Conservation (phyloP, 2,329 filamentous ascomycete species). For the Fusarium napiforme region DNA sequence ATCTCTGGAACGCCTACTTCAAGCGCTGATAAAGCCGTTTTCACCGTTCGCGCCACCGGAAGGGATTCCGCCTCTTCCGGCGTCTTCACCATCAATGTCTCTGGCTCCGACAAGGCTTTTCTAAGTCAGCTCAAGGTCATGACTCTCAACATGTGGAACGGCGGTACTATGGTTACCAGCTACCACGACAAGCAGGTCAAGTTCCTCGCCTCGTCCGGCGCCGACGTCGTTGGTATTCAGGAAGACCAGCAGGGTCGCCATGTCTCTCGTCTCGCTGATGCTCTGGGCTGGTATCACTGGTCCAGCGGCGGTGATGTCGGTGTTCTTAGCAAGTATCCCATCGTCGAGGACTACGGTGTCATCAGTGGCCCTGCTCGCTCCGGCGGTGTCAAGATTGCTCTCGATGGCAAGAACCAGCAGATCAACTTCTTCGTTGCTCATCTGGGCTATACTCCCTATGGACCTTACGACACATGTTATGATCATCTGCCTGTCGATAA, state of each 20-base stretch:
- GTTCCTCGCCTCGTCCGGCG: constrained; percentile 47
- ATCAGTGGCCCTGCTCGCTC: constrained; percentile 34
- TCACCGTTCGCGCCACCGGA: constrained; percentile 46
- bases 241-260: constrained; percentile 48
- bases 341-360: constrained; percentile 46
- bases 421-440: constrained; percentile 53
- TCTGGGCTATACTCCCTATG: constrained; percentile 53
- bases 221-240: constrained; percentile 54
- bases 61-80: constrained; percentile 43
- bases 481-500: constrained; percentile 47
- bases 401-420: constrained; percentile 48
- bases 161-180: constrained; percentile 50
- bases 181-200: constrained; percentile 54
- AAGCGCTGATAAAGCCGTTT: constrained; percentile 26
- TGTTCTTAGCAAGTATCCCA: constrained; percentile 54
- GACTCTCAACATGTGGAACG: constrained; percentile 55
- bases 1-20: constrained; percentile 50
- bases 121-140: constrained; percentile 51
- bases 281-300: constrained; percentile 54
- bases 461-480: constrained; percentile 58
- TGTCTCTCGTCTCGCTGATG: constrained; percentile 49
- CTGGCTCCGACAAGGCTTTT: constrained; percentile 41
- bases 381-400: constrained; percentile 49
- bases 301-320: constrained; percentile 47
- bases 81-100: constrained; percentile 49